Conservation (phyloP, 768 basidiomycete species). For the Pilatotrama ljubarskyi region DNA sequence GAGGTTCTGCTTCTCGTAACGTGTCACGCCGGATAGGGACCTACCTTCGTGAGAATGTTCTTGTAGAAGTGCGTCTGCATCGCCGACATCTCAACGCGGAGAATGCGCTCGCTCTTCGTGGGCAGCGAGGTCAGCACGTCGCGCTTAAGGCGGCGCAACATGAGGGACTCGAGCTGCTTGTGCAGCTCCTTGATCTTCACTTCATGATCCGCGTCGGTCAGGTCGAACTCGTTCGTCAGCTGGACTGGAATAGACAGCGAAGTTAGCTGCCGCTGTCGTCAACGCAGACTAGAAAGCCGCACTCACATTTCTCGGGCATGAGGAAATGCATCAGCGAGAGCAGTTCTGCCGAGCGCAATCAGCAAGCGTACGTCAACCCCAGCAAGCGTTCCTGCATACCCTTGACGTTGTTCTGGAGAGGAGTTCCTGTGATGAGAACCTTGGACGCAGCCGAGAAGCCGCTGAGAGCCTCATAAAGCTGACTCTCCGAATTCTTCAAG, state of each 20-base stretch:
- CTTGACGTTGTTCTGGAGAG: slow-evolving; percentile 98
- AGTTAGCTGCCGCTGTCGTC: background rate
- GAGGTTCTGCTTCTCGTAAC: background rate
- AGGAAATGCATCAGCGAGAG: slow-evolving; percentile 98
- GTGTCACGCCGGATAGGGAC: slow-evolving; percentile 15
- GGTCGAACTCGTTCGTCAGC: slow-evolving; percentile 92
- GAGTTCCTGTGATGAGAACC: slow-evolving; percentile 96
- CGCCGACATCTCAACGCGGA: slow-evolving; percentile 95
- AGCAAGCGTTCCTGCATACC: slow-evolving; percentile 49
- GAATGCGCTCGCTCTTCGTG: slow-evolving; percentile 96
- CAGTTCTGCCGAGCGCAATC: slow-evolving; percentile 57
- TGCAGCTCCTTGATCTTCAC: slow-evolving; percentile 95
- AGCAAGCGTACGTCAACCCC: slow-evolving; percentile 11
- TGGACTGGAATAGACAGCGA: slow-evolving; percentile 55
- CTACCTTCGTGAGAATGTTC: slow-evolving; percentile 91
- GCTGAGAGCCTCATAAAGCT: slow-evolving; percentile 91
- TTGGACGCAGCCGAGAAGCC: slow-evolving; percentile 90
- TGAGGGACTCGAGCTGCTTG: slow-evolving; percentile 86
- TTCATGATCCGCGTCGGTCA: slow-evolving; percentile 92
- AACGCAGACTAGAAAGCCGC: background rate
- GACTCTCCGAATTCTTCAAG: slow-evolving; percentile 96
- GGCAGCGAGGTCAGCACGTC: slow-evolving; percentile 96
- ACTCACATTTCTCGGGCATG: slow-evolving; percentile 95
- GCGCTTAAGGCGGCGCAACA: slow-evolving; percentile 92
- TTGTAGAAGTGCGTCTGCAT: slow-evolving; percentile 99